Percentiles rank a stretch among this genome's conserved stretches.
These are phyloP conservation scores for Emmonsia crescens DNA, from an alignment of 2,329 filamentous ascomycete species.

Conservation along the genomic window DNA sequence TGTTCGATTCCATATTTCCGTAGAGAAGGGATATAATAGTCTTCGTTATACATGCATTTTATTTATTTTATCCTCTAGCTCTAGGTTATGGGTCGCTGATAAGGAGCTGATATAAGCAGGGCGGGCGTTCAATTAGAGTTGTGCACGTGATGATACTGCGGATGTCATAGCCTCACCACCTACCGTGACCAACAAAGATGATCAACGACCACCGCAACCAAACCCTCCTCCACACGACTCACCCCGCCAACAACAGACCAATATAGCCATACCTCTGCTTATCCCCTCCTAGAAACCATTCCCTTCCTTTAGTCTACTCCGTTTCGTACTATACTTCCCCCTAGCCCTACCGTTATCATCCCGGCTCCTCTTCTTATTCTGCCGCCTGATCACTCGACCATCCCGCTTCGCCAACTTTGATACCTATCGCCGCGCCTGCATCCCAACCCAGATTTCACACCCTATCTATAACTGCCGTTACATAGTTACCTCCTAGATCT, in stretches of 20 bases:
- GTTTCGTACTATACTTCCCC: not conserved
- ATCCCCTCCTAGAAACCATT: not conserved
- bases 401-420: not conserved
- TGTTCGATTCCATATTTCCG: not conserved
- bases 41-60: not conserved
- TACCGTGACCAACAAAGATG: not conserved
- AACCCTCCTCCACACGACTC: not conserved
- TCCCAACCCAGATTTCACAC: not conserved
- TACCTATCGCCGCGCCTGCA: not conserved
- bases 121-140: slow-evolving; percentile 4
- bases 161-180: not conserved
- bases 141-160: slow-evolving; percentile 22
- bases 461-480: slow-evolving; percentile 5
- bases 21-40: not conserved
- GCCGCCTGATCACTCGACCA: not conserved
- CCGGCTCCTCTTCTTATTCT: not conserved
- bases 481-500: not conserved
- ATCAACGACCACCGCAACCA: not conserved
- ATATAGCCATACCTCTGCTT: not conserved
- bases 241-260: not conserved
- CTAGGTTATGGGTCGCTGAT: not conserved
- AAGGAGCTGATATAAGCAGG: slow-evolving; percentile 1
- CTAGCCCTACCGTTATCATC: not conserved
- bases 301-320: not conserved
- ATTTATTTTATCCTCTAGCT: not conserved